Base-by-base conservation (phyloP, 2,329 filamentous ascomycete genomes). In the Colletotrichum gigasporum region DNA sequence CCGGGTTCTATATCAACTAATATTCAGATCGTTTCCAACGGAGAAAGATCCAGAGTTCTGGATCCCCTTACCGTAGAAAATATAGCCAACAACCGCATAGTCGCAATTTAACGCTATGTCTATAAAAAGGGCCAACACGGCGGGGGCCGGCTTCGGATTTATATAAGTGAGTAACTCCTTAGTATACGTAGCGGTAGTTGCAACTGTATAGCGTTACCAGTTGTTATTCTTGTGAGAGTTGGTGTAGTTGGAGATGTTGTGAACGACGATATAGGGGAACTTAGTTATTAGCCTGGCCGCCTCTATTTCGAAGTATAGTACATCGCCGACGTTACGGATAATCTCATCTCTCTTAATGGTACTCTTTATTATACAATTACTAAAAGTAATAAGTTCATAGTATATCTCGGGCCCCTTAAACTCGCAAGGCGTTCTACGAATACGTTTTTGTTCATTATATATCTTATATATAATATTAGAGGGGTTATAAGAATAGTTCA, bases 161-260 rank as follows among this genome's bases (percentile, higher is more conserved):
- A 48, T n/a, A 8, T 34, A 48, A 5, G 26, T 34, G 18, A 59
- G 45, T 3, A 59, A 26, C 37, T 44, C 52, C 26, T 55, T 55
- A 24, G 52, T 44, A 37, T 44, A 58, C n/a, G 54, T 74, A 5
- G 73, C 76, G 7, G 70, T 76, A 16, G 66, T 71, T 7, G 63
- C 70, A 10, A 71, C 76, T 0, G 77, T 76, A 63, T 76, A 78
- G 0, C 28, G 24, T 16, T 78, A 72, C 77, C 75, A 79, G 2
- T 26, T 28, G n/a, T 80, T 72, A 42, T 72, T 74, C 66, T 79
- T 79, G 58, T 79, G 76, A 0, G 69, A 71, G 51, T 81, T 77
- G 5, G 75, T 68, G 53, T 79, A 80, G 48, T 78, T 72, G 34
- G 72, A 79, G 2, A 79, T 75, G 0, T 76, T 77, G 7, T 74